These are phyloP conservation scores for Camellia sinensis DNA, from an alignment of 148 eudicot species.

Conservation along the genomic window DNA sequence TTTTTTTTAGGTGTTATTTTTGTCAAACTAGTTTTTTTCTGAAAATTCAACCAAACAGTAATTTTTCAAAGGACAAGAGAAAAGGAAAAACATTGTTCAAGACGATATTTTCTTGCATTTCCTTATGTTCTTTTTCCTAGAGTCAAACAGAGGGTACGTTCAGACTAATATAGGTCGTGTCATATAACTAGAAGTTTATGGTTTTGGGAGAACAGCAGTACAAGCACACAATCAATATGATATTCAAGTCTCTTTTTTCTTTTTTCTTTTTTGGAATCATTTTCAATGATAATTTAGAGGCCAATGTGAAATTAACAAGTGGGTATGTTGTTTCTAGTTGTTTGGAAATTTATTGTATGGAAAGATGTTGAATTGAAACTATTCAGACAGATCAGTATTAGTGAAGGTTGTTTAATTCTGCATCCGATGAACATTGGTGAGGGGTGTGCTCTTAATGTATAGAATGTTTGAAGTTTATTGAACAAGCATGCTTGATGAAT, in stretches of 20 bases:
- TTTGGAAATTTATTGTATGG: background rate
- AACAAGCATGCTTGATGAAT: background rate
- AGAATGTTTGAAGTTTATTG: background rate
- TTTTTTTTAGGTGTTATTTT: too few species aligned
- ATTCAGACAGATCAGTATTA: background rate
- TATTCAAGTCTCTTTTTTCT: too few species aligned
- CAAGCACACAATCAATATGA: background rate
- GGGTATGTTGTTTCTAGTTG: background rate
- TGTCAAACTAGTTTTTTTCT: too few species aligned
- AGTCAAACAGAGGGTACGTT: background rate
- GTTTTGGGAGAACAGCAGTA: background rate
- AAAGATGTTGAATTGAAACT: conserved; percentile 1
- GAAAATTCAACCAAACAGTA: too few species aligned
- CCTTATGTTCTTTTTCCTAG: background rate
- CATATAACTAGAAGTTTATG: background rate
- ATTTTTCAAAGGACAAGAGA: background rate
- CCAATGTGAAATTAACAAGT: background rate
- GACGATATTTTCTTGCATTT: background rate
- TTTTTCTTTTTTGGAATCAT: background rate
- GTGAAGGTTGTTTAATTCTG: background rate
- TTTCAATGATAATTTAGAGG: background rate
- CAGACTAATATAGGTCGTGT: background rate
- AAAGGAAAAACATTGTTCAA: background rate
- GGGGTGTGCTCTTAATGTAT: background rate
- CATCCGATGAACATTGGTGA: background rate